Evolutionary conservation across 2,329 filamentous ascomycete genomes (phyloP).

Genomic region (Colletotrichum tropicicola): DNA sequence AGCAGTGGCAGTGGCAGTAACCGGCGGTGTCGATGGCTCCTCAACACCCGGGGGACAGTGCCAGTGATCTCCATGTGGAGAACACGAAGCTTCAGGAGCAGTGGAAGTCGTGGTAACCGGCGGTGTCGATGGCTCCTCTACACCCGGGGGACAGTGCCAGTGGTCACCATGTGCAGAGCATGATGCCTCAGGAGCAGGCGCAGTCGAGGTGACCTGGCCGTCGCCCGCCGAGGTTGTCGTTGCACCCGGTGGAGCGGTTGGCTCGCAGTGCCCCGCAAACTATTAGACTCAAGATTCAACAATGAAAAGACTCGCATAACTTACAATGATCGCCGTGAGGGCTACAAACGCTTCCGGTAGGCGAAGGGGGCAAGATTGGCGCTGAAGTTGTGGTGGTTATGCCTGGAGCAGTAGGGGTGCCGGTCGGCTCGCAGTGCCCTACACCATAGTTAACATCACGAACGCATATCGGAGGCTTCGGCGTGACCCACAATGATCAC

Average conservation of each 20-base stretch:
- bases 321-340: slow-evolving; percentile 17
- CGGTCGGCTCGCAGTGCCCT: slow-evolving; percentile 32
- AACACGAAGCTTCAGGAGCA: neutral
- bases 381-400: neutral
- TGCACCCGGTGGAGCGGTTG: slow-evolving; percentile 25
- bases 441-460: neutral
- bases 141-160: slow-evolving; percentile 22
- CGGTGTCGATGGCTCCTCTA: neutral
- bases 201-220: neutral
- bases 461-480: too few relatives aligned
- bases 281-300: neutral
- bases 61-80: slow-evolving; percentile 23
- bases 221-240: neutral
- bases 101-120: neutral
- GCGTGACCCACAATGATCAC: slow-evolving; percentile 6
- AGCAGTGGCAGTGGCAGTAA: neutral
- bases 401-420: slow-evolving; percentile 11
- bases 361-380: slow-evolving; percentile 1
- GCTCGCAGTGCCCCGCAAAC: slow-evolving; percentile 30
- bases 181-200: neutral
- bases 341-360: slow-evolving; percentile 5
- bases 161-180: slow-evolving; percentile 23
- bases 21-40: neutral
- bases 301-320: neutral
- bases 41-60: slow-evolving; percentile 13